Conservation (phyloP, 73 alveolate genomes). For the Tetrahymena borealis region DNA sequence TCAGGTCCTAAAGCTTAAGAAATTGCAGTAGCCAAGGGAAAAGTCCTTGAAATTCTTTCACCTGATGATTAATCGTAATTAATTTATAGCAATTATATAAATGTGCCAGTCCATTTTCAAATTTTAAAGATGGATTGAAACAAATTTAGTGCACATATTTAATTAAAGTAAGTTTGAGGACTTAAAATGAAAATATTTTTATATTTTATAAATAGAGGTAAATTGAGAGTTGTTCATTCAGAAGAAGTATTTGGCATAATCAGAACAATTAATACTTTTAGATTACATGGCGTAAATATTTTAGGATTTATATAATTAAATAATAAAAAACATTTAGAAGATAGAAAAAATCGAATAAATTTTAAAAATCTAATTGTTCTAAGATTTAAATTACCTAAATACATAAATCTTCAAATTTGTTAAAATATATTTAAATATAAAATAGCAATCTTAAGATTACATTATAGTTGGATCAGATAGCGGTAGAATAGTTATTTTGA, state of each 20-base stretch:
- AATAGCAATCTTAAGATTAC: conserved; percentile 8
- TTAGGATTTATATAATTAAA: background rate
- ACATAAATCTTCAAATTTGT: no score
- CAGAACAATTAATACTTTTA: conserved; percentile 78
- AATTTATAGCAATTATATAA: background rate
- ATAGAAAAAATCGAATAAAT: background rate
- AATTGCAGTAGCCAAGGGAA: conserved; percentile 79
- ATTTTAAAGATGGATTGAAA: background rate
- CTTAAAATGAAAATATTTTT: conserved; percentile 37
- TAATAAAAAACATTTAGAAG: background rate
- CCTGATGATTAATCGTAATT: conserved; percentile 40
- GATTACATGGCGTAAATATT: conserved; percentile 74
- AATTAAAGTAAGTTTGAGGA: no score
- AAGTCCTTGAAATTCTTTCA: conserved; percentile 49
- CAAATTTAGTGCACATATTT: background rate
- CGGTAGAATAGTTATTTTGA: conserved; percentile 84
- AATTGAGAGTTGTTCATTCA: conserved; percentile 51
- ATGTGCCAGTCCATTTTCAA: background rate
- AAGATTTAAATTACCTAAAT: no score
- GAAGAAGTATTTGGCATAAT: conserved; percentile 90
- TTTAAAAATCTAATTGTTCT: background rate
- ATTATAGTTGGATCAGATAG: conserved; percentile 87
- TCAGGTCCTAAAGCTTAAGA: conserved; percentile 95
- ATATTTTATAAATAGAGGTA: conserved; percentile 50
- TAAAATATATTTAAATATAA: background rate